Base-by-base conservation (phyloP, 2,329 filamentous ascomycete genomes). In the Alternaria incomplexa region DNA sequence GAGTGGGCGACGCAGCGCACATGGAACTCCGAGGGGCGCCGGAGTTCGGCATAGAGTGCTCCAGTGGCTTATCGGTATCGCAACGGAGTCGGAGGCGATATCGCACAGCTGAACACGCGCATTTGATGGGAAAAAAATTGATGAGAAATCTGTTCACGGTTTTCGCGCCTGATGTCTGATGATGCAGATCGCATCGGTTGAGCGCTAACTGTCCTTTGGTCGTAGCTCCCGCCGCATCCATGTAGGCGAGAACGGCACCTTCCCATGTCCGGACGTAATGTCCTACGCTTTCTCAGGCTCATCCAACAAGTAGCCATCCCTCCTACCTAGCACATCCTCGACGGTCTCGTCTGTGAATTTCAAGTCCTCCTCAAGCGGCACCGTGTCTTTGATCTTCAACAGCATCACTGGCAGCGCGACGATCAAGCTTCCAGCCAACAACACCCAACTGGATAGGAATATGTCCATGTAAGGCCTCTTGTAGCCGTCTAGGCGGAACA, bases 331-430 rank as follows among this genome's bases (percentile, higher is more conserved):
- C 13, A 64, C 54, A 48, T 68, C 61, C 51, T 67, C 65, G 7
- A 71, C 58, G 12, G 90, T 94, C 85, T 95, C 92, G 72, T 96
- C 93, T 11, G 90, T 92, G 77, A 92, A 93, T 78, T 89, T 89
- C 48, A 97, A 83, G 79, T 97, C 93, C 50, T 93, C 89, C 77
- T 72, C 68, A 25, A 70, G 73, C 3, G 86, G 79, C n/a, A 93
- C 88, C 25, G 90, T 91, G 71, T 97, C 92, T 77, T 90, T 86
- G 78, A 97, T 90, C 81, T 89, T 90, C 67, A 89, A 79, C 70
- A 91, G 86, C 78, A 97, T 90, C 61, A 97, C 86, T 0, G 93
- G 93, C 0, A 89, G 84, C 6, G 93, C 93, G 66, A 93, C 81
- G 25, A 97, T 17, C 43, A 97, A 85, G 13, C 90, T 89, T 12